phyloP scores from a whole-genome alignment of 176 grass and related monocot genomes.

The Aechmea fasciata region DNA sequence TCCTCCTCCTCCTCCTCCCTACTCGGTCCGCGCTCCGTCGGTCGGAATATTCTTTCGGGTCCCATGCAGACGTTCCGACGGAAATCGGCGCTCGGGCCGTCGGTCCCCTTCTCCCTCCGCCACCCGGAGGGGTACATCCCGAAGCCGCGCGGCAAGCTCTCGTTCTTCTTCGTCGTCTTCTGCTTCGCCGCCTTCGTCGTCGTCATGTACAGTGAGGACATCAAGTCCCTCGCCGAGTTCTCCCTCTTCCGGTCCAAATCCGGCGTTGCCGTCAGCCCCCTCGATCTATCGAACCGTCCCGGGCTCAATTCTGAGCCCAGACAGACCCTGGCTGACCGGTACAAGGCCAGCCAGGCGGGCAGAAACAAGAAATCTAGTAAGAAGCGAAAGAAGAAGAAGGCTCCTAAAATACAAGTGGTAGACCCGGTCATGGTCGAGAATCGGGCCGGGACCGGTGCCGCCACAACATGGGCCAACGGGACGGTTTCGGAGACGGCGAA shows the following conservation, averaged over 20 bases:
- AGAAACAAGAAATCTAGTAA: not conserved
- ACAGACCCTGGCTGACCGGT: not conserved
- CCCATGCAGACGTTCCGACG: conserved; percentile 36
- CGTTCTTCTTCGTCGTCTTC: conserved; percentile 36
- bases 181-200: conserved; percentile 42
- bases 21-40: not conserved
- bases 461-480: too few species aligned
- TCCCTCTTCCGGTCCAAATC: conserved; percentile 17
- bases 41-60: not conserved
- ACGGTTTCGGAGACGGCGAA: too few species aligned
- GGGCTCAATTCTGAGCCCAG: not conserved
- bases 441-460: not conserved
- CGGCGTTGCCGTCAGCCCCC: not conserved
- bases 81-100: conserved; percentile 31
- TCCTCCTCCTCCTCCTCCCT: not conserved
- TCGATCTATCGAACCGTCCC: not conserved
- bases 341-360: not conserved
- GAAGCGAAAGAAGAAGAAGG: conserved; percentile 11
- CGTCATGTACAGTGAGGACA: conserved; percentile 68
- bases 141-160: conserved; percentile 35
- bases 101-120: conserved; percentile 19
- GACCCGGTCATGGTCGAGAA: not conserved
- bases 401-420: not conserved
- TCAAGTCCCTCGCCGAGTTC: conserved; percentile 35
- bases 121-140: conserved; percentile 24